Conservation (phyloP, 257 asterid genomes). For the Plantago major region DNA sequence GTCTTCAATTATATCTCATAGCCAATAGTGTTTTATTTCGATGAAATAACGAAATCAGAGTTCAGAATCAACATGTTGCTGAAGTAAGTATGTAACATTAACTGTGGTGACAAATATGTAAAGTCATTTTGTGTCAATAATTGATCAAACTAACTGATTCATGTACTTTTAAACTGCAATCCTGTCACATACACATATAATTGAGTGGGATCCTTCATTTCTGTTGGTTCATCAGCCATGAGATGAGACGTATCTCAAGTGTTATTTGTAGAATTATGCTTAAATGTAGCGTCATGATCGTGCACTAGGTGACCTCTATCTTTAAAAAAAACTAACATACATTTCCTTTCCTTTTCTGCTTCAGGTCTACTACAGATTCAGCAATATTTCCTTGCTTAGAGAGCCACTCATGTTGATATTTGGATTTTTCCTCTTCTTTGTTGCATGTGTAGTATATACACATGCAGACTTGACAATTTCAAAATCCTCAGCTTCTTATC, state of each 20-base stretch:
- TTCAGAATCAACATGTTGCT: too few relatives aligned
- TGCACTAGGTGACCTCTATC: neutral
- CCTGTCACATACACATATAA: too few relatives aligned
- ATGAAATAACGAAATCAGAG: too few relatives aligned
- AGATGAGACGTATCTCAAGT: neutral
- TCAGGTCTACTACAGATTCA: constrained; percentile 91
- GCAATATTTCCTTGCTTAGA: constrained; percentile 64
- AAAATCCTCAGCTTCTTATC: constrained; percentile 77
- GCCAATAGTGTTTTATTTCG: too few relatives aligned
- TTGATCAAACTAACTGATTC: too few relatives aligned
- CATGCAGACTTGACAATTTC: constrained; percentile 95
- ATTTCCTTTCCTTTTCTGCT: constrained; percentile 6
- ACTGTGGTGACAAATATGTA: too few relatives aligned
- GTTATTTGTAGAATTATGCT: neutral
- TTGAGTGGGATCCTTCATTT: neutral
- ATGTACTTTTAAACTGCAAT: too few relatives aligned
- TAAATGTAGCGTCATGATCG: neutral
- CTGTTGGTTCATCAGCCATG: neutral
- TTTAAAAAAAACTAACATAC: constrained; percentile 20
- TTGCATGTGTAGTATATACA: constrained; percentile 63
- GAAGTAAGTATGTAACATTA: too few relatives aligned
- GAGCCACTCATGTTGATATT: constrained; percentile 90
- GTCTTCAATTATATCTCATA: too few relatives aligned
- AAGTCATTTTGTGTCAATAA: too few relatives aligned
- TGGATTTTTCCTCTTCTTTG: constrained; percentile 80